Conservation (phyloP, 352 stramenopile species). For the Discostella stelligera region DNA sequence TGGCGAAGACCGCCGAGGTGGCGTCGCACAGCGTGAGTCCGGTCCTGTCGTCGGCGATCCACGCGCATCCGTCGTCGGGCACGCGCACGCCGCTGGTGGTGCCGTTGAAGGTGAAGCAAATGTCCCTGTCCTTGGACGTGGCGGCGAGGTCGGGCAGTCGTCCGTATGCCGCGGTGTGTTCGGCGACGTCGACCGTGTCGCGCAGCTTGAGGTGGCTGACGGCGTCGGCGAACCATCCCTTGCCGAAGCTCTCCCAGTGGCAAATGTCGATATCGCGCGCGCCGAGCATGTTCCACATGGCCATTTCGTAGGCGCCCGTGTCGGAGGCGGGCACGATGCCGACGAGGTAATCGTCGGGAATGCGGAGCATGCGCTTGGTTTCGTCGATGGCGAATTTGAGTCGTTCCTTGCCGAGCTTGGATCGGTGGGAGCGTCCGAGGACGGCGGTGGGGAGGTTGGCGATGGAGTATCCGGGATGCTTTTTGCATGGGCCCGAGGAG, state of each 20-base stretch:
- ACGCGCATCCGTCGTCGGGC: conserved; percentile 89
- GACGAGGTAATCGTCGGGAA: conserved; percentile 93
- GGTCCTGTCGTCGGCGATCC: conserved; percentile 92
- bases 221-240: conserved; percentile 95
- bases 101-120: conserved; percentile 99
- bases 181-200: conserved; percentile 85
- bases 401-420: conserved; percentile 94
- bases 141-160: conserved; percentile 91
- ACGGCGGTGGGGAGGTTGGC: conserved; percentile 86
- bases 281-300: conserved; percentile 99
- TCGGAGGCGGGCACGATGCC: conserved; percentile 97
- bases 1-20: conserved; percentile 96
- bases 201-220: conserved; percentile 92
- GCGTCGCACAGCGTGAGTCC: conserved; percentile 97
- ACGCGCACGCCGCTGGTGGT: conserved; percentile 97
- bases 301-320: conserved; percentile 99
- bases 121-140: conserved; percentile 93
- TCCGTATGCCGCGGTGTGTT: conserved; percentile 95
- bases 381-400: conserved; percentile 93
- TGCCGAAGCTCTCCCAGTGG: conserved; percentile 97
- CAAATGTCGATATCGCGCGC: conserved; percentile 87
- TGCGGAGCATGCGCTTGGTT: conserved; percentile 90
- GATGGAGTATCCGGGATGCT: conserved; percentile 94
- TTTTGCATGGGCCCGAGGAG: conserved; percentile 97
- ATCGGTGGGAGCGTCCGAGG: conserved; percentile 94